Percentiles rank a stretch among this genome's conserved stretches.
Evolutionary conservation across 1,284 basidiomycete genomes (phyloP).

Genomic region (Leccinum fuscescens): DNA sequence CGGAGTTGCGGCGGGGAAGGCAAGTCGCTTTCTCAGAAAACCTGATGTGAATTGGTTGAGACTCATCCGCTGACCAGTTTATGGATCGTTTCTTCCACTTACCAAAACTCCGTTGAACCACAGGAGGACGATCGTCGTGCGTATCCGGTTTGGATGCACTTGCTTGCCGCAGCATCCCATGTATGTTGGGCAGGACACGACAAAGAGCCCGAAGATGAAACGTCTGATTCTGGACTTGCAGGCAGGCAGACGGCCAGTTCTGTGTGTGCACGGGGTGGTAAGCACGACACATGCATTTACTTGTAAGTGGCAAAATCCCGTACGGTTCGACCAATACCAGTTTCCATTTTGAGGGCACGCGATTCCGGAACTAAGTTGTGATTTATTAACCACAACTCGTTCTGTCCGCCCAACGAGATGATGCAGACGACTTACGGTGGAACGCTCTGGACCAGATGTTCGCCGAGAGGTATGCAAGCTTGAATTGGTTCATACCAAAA

Average conservation of each 20-base stretch:
- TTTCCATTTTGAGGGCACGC: conserved; percentile 8
- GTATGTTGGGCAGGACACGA: conserved; percentile 11
- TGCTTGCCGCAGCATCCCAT: conserved; percentile 10
- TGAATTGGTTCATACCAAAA: conserved; percentile 17
- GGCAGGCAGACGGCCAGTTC: conserved; percentile 20
- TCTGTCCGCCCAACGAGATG: background rate
- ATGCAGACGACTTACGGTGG: conserved; percentile 14
- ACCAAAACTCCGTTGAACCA: conserved; percentile 15
- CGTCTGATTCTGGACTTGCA: conserved; percentile 2
- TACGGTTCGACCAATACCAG: conserved; percentile 23
- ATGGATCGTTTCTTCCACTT: background rate
- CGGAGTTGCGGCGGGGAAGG: conserved; percentile 9
- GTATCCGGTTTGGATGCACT: conserved; percentile 6
- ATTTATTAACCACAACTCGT: background rate
- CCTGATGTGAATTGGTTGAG: conserved; percentile 5
- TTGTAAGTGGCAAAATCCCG: background rate
- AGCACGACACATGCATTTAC: background rate
- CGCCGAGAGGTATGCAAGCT: conserved; percentile 13
- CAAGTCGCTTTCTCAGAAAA: conserved; percentile 17
- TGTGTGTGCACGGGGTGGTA: conserved; percentile 3
- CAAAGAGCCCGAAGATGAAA: background rate
- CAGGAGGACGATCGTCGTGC: conserved; percentile 2
- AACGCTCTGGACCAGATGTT: background rate
- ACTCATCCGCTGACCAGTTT: background rate
- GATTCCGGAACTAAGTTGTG: conserved; percentile 6